Evolutionary conservation across 1,284 basidiomycete species (phyloP).

Genomic region (Marasmius sp.): DNA sequence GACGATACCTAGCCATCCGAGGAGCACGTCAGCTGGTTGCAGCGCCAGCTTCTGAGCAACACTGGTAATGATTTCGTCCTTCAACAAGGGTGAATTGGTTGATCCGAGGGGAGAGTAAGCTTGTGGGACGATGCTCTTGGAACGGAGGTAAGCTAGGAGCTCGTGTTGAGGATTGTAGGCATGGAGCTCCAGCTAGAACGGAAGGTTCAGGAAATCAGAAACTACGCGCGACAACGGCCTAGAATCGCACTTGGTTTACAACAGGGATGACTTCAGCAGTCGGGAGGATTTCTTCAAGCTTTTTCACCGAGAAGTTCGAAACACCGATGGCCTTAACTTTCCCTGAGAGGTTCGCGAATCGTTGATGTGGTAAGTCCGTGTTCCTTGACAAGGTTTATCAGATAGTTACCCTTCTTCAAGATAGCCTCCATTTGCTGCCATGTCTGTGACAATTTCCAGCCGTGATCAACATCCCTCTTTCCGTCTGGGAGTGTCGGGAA

Average conservation of each 20-base stretch:
- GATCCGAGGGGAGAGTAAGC: slow-evolving; percentile 88
- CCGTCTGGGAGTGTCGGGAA: slow-evolving; percentile 73
- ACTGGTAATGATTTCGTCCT: slow-evolving; percentile 63
- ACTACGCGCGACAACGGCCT: not conserved
- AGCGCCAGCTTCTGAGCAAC: slow-evolving; percentile 65
- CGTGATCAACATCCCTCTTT: slow-evolving; percentile 62
- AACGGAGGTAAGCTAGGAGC: slow-evolving; percentile 65
- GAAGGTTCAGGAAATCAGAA: not conserved
- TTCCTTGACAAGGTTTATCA: not conserved
- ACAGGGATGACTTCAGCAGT: slow-evolving; percentile 58
- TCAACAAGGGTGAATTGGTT: slow-evolving; percentile 65
- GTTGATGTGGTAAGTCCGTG: not conserved
- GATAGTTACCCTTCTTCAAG: slow-evolving; percentile 54
- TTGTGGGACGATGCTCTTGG: slow-evolving; percentile 71
- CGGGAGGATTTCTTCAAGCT: slow-evolving; percentile 61
- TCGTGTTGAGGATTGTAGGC: slow-evolving; percentile 78
- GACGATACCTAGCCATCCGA: slow-evolving; percentile 58
- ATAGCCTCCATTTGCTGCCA: slow-evolving; percentile 85
- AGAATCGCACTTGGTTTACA: slow-evolving; percentile 56
- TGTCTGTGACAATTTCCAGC: slow-evolving; percentile 69
- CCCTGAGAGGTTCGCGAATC: slow-evolving; percentile 40
- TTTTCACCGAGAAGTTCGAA: slow-evolving; percentile 67
- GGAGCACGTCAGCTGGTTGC: slow-evolving; percentile 61
- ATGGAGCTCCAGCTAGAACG: slow-evolving; percentile 68
- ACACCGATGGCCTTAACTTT: slow-evolving; percentile 75